Evolutionary conservation across 805 yeast genomes (phyloP).

Genomic region (Peterozyma xylosa): DNA sequence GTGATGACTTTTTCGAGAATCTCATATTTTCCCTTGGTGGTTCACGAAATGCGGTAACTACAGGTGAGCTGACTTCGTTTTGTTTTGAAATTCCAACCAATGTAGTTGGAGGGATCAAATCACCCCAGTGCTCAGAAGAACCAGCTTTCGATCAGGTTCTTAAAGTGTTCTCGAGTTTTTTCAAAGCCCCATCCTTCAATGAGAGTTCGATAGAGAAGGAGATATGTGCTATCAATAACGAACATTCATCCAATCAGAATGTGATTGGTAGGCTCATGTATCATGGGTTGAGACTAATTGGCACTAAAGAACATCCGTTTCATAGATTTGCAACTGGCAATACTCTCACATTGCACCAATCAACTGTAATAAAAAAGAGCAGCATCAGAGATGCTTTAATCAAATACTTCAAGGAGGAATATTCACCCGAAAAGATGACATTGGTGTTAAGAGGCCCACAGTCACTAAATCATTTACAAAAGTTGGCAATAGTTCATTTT

Average conservation of each 20-base stretch:
- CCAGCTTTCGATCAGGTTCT: conserved; percentile 39
- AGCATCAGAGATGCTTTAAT: conserved; percentile 28
- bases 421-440: conserved; percentile 40
- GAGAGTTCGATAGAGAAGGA: conserved; percentile 37
- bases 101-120: conserved; percentile 11
- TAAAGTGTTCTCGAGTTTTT: conserved; percentile 41
- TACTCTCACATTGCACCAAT: conserved; percentile 34
- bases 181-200: conserved; percentile 44
- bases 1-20: conserved; percentile 37
- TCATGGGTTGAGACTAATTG: conserved; percentile 50
- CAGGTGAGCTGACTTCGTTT: conserved; percentile 59
- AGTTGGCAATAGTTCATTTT: conserved; percentile 39
- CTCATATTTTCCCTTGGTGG: conserved; percentile 45
- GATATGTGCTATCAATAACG: conserved; percentile 56
- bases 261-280: conserved; percentile 38
- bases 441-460: conserved; percentile 62
- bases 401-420: conserved; percentile 33
- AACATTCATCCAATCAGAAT: conserved; percentile 49
- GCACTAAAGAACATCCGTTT: conserved; percentile 44
- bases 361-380: conserved; percentile 23
- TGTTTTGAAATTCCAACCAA: conserved; percentile 53
- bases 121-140: conserved; percentile 11
- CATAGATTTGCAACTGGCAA: conserved; percentile 62
- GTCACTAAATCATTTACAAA: conserved; percentile 49
- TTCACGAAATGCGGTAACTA: conserved; percentile 56